Evolutionary conservation across 2,329 filamentous ascomycete genomes (phyloP), one percentile per base, ranked within the genome.

Genomic region (Sporothrix brasiliensis): DNA sequence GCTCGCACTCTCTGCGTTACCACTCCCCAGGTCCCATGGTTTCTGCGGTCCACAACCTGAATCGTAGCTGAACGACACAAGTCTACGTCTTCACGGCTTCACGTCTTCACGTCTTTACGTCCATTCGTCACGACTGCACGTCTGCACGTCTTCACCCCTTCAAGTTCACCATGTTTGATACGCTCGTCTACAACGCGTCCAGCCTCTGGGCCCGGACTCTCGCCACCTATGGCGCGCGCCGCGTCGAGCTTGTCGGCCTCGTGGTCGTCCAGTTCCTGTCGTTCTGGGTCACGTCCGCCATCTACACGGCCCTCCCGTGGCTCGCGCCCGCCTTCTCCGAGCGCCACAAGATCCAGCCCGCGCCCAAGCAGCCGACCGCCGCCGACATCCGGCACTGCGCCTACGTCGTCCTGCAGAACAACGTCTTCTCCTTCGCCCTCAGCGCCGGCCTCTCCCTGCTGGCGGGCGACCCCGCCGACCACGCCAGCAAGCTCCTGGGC

Each of bases 301-400:
- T 80, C 66, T 86, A 83, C 73, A 76, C 83, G 30, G 76, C 75
- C 0, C 79, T 87, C 16, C 83, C 85, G 73, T 53, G 71, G 11
- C 13, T 83, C 13, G 78, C 80, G n/a, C 85, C 86, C 0, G 60
- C 74, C 10, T 87, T 86, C 73, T 83, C 85, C 0, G 78, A 78
- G 9, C 79, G 78, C 4, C 85, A 87, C 79, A 87, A 87, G 75
- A 82, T 87, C 70, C 86, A 87, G 72, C 83, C 84, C 0, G 79
- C 81, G 0, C 81, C 81, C 1, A 83, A 82, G 66, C 84, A 86
- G 73, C 85, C 85, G 0, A 83, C 80, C 1, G 53, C 75, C 0
- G 73, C 74, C 2, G 83, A 87, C n/a, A 79, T 86, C 30, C 52
- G 75, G 2, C 79, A 82, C 73, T 85, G 85, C 69, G 74, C 81